Evolutionary conservation across 2,329 filamentous ascomycete species (phyloP).

Genomic region (Penicillium capsulatum): DNA sequence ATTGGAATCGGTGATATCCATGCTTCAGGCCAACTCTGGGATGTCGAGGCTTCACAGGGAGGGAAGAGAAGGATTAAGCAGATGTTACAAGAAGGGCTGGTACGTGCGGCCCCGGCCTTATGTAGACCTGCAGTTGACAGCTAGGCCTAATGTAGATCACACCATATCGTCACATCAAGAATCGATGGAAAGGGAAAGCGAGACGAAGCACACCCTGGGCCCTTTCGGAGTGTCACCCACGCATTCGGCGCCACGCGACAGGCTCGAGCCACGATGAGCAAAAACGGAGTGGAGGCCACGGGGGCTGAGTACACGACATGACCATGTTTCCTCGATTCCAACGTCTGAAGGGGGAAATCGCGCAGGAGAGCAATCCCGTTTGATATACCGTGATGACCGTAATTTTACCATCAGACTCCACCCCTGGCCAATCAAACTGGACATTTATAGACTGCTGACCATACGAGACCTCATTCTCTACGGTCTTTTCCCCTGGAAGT

Average conservation of each 20-base stretch:
- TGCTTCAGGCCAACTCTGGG: no score
- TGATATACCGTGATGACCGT: constrained; percentile 7
- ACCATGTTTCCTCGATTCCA: no score
- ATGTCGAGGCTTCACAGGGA: no score
- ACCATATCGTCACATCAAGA: neutral
- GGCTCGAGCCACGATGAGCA: constrained; percentile 8
- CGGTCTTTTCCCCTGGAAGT: neutral
- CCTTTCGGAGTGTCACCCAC: constrained; percentile 3
- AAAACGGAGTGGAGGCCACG: neutral
- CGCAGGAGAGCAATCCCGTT: neutral
- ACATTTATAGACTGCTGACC: neutral
- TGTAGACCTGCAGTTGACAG: constrained; percentile 5
- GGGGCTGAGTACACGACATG: no score
- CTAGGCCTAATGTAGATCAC: constrained; percentile 6
- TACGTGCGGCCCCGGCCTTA: constrained; percentile 7
- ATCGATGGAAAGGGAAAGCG: constrained; percentile 8
- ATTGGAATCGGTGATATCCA: no score
- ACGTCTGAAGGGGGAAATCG: no score
- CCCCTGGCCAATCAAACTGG: constrained; percentile 11
- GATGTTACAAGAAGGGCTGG: neutral
- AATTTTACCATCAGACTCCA: constrained; percentile 4
- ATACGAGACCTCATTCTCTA: constrained; percentile 8
- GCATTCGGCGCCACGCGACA: constrained; percentile 15
- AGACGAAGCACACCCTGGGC: constrained; percentile 2
- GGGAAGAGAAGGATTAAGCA: no score